Conservation (phyloP, 352 stramenopile genomes). For the Albugo laibachii region DNA sequence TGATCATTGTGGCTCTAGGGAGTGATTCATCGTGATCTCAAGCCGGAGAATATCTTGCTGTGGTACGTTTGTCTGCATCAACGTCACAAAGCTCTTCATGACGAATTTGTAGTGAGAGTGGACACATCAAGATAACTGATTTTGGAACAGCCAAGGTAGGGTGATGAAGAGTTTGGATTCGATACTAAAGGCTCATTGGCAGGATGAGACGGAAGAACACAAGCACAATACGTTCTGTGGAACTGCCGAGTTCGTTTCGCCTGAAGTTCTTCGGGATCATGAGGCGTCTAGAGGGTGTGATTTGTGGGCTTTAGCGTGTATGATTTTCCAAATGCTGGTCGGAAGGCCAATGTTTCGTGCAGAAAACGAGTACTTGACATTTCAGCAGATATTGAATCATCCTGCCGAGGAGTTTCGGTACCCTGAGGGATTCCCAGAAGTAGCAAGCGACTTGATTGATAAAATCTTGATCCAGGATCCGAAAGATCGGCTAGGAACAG, state of each 20-base stretch:
- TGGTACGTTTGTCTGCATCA: conserved; percentile 7
- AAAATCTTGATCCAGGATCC: conserved; percentile 61
- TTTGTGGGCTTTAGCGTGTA: conserved; percentile 82
- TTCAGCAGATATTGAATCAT: conserved; percentile 79
- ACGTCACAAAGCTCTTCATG: neutral
- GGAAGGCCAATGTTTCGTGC: conserved; percentile 70
- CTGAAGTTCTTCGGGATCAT: conserved; percentile 76
- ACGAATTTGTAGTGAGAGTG: conserved; percentile 20
- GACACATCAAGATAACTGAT: conserved; percentile 81
- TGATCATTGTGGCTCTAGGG: conserved; percentile 17
- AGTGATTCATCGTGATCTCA: conserved; percentile 93
- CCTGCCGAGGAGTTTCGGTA: conserved; percentile 60
- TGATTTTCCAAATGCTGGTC: conserved; percentile 80
- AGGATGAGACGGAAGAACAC: conserved; percentile 55
- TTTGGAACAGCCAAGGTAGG: conserved; percentile 70
- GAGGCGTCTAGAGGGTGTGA: conserved; percentile 70
- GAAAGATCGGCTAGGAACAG: conserved; percentile 40
- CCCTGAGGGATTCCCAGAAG: conserved; percentile 26
- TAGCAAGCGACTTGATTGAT: conserved; percentile 56
- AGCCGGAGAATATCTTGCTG: conserved; percentile 81
- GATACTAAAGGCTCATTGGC: neutral
- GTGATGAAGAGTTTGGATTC: neutral
- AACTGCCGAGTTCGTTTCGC: conserved; percentile 84
- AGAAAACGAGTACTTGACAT: conserved; percentile 83
- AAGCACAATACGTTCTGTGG: conserved; percentile 79